These are phyloP conservation scores for Tylopilus sp. DNA, from an alignment of 768 basidiomycete genomes.

Conservation along the genomic window DNA sequence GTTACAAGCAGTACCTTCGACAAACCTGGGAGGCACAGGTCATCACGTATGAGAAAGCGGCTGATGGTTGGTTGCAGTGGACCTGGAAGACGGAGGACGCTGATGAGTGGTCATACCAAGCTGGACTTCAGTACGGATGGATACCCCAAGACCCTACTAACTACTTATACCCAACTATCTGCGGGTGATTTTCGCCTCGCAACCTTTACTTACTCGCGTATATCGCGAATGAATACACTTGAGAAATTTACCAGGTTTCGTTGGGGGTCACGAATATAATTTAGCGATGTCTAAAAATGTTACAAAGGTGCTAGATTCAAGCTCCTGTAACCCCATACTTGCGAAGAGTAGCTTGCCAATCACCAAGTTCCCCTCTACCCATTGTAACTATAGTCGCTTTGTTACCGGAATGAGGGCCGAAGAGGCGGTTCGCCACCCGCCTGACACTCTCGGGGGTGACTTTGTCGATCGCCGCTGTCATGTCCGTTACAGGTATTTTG, in stretches of 20 bases:
- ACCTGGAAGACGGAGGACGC: constrained; percentile 81
- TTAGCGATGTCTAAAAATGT: not conserved
- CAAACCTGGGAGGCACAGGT: constrained; percentile 86
- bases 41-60: constrained; percentile 60
- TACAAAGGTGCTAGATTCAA: constrained; percentile 4
- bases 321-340: constrained; percentile 63
- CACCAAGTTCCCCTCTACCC: constrained; percentile 76
- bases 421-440: constrained; percentile 72
- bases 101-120: constrained; percentile 89
- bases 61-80: constrained; percentile 77
- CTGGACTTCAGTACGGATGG: constrained; percentile 78
- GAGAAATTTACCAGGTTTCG: too few species aligned
- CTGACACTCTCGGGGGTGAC: constrained; percentile 69
- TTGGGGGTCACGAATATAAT: not conserved
- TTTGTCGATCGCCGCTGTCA: constrained; percentile 81
- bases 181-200: constrained; percentile 32
- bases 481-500: constrained; percentile 84
- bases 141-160: constrained; percentile 64
- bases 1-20: constrained; percentile 79
- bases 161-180: constrained; percentile 59
- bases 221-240: not conserved
- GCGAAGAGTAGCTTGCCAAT: constrained; percentile 57
- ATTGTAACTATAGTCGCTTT: constrained; percentile 79
- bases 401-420: constrained; percentile 58
- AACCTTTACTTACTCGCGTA: not conserved